Conservation (phyloP, 805 yeast species). For the Sungouiozyma intestinalis region DNA sequence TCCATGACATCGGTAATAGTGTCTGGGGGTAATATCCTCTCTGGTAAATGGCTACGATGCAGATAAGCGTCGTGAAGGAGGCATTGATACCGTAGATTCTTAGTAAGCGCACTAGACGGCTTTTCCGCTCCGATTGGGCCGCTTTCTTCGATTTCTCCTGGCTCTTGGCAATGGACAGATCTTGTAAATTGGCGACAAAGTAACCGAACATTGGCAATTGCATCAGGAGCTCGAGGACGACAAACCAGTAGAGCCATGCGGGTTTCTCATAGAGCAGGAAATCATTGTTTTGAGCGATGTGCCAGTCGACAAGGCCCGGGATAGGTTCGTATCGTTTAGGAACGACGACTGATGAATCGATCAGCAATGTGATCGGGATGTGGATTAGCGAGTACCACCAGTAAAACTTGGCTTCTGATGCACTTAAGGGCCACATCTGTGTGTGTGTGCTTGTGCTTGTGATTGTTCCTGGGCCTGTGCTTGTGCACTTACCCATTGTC, state of each 20-base stretch:
- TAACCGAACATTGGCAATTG: conserved; percentile 72
- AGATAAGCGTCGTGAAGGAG: conserved; percentile 62
- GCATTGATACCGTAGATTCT: conserved; percentile 77
- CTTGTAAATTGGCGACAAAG: conserved; percentile 26
- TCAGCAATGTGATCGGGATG: conserved; percentile 60
- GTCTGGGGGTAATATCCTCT: conserved; percentile 13
- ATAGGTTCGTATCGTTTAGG: conserved; percentile 43
- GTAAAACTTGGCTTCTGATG: conserved; percentile 29
- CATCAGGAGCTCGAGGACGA: conserved; percentile 56
- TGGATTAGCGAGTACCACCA: conserved; percentile 50
- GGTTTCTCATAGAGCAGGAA: conserved; percentile 52
- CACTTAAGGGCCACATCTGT: background rate
- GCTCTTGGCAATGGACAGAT: conserved; percentile 34
- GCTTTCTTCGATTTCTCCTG: background rate
- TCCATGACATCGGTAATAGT: conserved; percentile 6
- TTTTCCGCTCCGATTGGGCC: background rate
- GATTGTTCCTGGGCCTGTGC: background rate
- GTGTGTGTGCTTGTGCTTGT: background rate
- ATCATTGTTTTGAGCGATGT: conserved; percentile 58
- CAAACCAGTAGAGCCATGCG: conserved; percentile 64
- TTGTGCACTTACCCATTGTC: background rate
- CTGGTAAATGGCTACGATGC: conserved; percentile 42
- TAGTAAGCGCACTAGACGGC: conserved; percentile 17
- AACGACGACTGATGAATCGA: conserved; percentile 65
- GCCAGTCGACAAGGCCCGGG: conserved; percentile 41